A percentile compares a stretch with the other conserved stretches of the same genome.
phyloP scores from a whole-genome alignment of 2,329 filamentous ascomycete species.

The Sporothrix brunneoviolacea region DNA sequence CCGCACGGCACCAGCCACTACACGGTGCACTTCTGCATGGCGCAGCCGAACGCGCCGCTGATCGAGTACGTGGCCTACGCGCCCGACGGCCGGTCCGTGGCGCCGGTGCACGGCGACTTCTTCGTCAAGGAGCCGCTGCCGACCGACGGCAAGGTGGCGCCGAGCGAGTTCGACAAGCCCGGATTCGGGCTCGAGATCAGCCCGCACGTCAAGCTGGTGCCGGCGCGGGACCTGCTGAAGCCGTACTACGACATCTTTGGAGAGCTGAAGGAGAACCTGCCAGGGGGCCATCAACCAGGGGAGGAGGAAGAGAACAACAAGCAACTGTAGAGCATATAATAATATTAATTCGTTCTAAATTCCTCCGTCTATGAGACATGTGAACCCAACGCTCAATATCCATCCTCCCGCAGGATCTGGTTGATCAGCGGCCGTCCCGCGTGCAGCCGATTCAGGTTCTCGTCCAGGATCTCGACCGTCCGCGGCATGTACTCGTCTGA shows the following conservation, averaged over 20 bases:
- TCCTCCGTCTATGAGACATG: no score
- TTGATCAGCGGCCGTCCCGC: slow-evolving; percentile 15
- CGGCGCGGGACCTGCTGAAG: neutral
- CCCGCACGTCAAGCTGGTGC: slow-evolving; percentile 5
- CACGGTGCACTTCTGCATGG: slow-evolving; percentile 12
- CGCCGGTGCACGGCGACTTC: slow-evolving; percentile 11
- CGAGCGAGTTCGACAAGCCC: neutral
- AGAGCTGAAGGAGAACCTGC: slow-evolving; percentile 4
- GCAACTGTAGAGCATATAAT: neutral
- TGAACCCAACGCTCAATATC: slow-evolving; percentile 14
- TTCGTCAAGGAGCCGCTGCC: slow-evolving; percentile 11
- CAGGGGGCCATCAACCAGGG: no score
- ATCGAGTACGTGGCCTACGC: slow-evolving; percentile 12
- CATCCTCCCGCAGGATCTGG: slow-evolving; percentile 14
- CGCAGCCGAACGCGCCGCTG: slow-evolving; percentile 8
- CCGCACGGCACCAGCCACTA: slow-evolving; percentile 12
- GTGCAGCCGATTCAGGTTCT: slow-evolving; percentile 29
- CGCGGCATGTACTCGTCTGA: slow-evolving; percentile 35
- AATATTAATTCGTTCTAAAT: no score
- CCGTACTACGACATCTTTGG: slow-evolving; percentile 10
- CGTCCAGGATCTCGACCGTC: slow-evolving; percentile 34
- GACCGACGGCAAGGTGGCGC: neutral
- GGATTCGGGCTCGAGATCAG: slow-evolving; percentile 10
- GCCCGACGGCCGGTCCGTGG: slow-evolving; percentile 5
- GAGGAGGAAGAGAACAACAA: neutral